phyloP scores from a whole-genome alignment of 2,329 filamentous ascomycete species.

The Cladosporium oxysporum region DNA sequence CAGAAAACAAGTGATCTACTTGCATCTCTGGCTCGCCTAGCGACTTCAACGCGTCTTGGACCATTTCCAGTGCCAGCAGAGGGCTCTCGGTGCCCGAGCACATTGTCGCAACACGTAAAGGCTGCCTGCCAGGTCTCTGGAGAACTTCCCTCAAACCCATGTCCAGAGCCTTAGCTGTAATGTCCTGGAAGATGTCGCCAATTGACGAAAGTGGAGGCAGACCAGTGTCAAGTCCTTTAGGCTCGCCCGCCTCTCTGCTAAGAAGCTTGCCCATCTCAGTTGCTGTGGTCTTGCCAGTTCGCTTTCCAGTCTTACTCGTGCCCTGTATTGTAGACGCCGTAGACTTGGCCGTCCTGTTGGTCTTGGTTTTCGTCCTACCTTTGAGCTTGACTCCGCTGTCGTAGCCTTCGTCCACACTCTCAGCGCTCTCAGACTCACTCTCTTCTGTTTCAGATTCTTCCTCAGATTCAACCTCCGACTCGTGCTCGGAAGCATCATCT shows the following conservation, averaged over 20 bases:
- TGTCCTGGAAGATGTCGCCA: slow-evolving; percentile 52
- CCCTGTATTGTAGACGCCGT: neutral
- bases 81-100: slow-evolving; percentile 79
- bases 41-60: slow-evolving; percentile 45
- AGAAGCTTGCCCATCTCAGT: slow-evolving; percentile 1
- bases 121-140: slow-evolving; percentile 35
- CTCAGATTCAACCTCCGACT: neutral
- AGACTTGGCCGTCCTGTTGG: neutral
- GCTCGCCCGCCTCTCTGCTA: neutral
- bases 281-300: neutral
- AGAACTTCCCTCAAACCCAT: slow-evolving; percentile 41
- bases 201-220: slow-evolving; percentile 52
- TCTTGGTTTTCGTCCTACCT: neutral
- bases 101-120: slow-evolving; percentile 66
- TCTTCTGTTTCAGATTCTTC: neutral
- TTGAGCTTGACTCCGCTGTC: neutral
- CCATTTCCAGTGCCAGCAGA: slow-evolving; percentile 63
- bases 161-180: slow-evolving; percentile 44
- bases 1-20: slow-evolving; percentile 47
- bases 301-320: neutral
- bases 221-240: slow-evolving; percentile 29
- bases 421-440: neutral
- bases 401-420: neutral
- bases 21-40: slow-evolving; percentile 21
- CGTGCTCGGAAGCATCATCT: neutral